Conservation (phyloP, 2,329 filamentous ascomycete species). For the Colletotrichum gloeosporioides region DNA sequence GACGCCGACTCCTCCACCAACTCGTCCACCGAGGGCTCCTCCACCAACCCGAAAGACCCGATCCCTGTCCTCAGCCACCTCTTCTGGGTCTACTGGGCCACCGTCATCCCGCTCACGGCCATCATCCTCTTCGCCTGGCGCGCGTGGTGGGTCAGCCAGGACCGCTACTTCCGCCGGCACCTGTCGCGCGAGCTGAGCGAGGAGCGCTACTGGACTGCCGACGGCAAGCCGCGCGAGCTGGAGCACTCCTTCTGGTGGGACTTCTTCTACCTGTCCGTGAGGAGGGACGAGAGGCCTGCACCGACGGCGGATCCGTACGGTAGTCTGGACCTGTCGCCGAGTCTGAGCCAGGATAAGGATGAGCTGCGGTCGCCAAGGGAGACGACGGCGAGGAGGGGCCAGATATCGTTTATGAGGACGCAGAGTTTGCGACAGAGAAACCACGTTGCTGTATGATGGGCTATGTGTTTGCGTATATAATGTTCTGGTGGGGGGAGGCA, state of each 20-base stretch:
- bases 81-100: slow-evolving; percentile 54
- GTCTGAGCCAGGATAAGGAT: slow-evolving; percentile 10
- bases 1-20: slow-evolving; percentile 27
- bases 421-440: slow-evolving; percentile 17
- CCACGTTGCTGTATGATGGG: neutral
- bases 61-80: slow-evolving; percentile 40
- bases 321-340: slow-evolving; percentile 9
- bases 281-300: slow-evolving; percentile 32
- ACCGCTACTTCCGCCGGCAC: slow-evolving; percentile 50
- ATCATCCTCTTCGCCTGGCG: slow-evolving; percentile 48
- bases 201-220: slow-evolving; percentile 52
- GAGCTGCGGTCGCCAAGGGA: slow-evolving; percentile 14
- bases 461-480: neutral
- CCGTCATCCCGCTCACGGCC: slow-evolving; percentile 47
- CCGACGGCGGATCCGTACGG: neutral
- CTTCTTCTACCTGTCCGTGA: slow-evolving; percentile 45
- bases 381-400: slow-evolving; percentile 6
- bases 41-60: slow-evolving; percentile 26
- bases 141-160: slow-evolving; percentile 53
- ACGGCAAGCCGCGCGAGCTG: slow-evolving; percentile 45
- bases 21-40: neutral
- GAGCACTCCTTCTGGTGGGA: slow-evolving; percentile 48
- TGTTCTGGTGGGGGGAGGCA: neutral
- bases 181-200: slow-evolving; percentile 52
- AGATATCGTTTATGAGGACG: slow-evolving; percentile 12